Evolutionary conservation across 2,329 filamentous ascomycete species (phyloP), one percentile per base, ranked within the genome.

Genomic region (Elsinoe australis): DNA sequence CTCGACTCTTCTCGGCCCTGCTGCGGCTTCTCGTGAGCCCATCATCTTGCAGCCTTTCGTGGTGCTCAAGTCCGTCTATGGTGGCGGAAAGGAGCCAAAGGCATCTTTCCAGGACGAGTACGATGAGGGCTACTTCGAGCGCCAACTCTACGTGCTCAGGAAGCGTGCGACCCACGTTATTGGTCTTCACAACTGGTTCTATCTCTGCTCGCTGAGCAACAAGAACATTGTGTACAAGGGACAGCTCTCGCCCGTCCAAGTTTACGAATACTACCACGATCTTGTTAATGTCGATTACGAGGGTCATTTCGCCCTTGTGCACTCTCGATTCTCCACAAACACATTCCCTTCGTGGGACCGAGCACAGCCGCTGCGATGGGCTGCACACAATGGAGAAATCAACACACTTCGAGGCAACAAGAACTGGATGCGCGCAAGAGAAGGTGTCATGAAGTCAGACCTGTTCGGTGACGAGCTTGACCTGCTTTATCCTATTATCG

Each of bases 151-250:
- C 67, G 78, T 96, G 54, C 79, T 98, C 58, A 84, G 90, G 64
- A 98, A 98, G 77, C 85, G 88, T 61, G 85, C 89, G 47, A 95
- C 89, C 39, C 88, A 95, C 72, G 85, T 87, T 60, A 92, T 95
- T 64, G 89, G 90, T 52, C 78, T 95, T 49, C 87, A 94, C 69
- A 95, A 95, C 69, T 96, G 90, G 90, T 96, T 96, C 75, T 96
- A 96, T 67, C 76, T 96, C 51, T 96, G 90, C 76, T 95, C 88
- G 42, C 72, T 96, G 57, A 92, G 83, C 67, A 95, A 95, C 80
- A 89, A 89, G 71, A 96, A 96, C 73, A 96, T 96, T 70, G 87
- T 96, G 52, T 96, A 96, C 78, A 96, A 96, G 77, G 90, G 90
- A 55, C 92, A 96, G 67, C 75, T 96, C 56, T 85, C 90, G 35